A percentile compares a stretch with the other conserved stretches of the same genome.
Evolutionary conservation across 169 alveolate species (phyloP).

Genomic region (Perkinsus olseni): DNA sequence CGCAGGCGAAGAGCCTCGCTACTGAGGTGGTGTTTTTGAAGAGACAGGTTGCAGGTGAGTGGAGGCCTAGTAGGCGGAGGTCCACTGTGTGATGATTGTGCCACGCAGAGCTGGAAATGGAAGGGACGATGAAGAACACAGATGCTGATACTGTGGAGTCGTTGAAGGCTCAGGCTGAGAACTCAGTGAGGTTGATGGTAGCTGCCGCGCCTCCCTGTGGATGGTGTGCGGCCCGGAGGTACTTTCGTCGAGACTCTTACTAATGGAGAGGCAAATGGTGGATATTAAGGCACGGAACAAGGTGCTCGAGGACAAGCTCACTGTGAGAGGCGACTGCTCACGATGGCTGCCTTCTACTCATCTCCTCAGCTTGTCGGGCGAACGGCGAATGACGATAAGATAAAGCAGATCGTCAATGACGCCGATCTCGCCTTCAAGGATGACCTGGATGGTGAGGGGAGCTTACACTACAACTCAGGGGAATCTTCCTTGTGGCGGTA

Average conservation of each 20-base stretch:
- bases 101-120: neutral
- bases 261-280: neutral
- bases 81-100: no score
- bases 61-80: no score
- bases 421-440: neutral
- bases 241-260: neutral
- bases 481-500: neutral
- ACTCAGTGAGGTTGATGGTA: neutral
- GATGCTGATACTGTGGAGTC: neutral
- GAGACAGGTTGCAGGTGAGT: neutral
- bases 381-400: neutral
- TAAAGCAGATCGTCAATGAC: neutral
- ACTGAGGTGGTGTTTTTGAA: neutral
- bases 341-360: neutral
- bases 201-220: neutral
- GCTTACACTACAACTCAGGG: neutral
- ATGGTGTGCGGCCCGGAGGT: neutral
- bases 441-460: neutral
- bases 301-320: neutral
- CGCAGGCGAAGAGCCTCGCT: neutral
- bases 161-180: neutral
- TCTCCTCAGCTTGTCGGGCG: neutral
- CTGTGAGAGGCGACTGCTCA: neutral
- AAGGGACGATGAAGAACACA: neutral
- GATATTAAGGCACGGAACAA: neutral